A percentile compares a stretch with the other conserved stretches of the same genome.
These are phyloP conservation scores for Fusarium nodosum DNA, from an alignment of 2,329 filamentous ascomycete genomes.

Conservation along the genomic window DNA sequence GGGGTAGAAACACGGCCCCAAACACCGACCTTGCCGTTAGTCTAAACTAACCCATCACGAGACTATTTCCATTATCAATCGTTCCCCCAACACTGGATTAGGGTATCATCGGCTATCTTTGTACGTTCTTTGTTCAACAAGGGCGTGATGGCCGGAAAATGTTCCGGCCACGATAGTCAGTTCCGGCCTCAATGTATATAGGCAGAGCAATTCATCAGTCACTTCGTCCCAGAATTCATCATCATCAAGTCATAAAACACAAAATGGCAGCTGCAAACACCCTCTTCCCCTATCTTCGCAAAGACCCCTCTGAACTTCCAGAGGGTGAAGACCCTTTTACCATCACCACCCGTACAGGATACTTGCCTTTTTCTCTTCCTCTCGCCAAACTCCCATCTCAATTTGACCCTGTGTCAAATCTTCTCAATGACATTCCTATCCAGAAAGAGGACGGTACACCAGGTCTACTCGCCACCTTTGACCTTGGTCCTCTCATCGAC, in stretches of 20 bases:
- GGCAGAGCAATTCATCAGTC: conserved; percentile 4
- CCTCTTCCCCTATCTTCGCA: conserved; percentile 39
- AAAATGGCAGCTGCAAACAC: conserved; percentile 43
- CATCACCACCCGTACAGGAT: conserved; percentile 40
- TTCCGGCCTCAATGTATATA: conserved; percentile 43
- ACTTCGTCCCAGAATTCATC: not conserved
- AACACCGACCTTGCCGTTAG: conserved; percentile 28
- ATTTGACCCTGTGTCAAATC: conserved; percentile 36
- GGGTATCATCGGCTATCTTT: conserved; percentile 35
- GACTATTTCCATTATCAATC: conserved; percentile 41
- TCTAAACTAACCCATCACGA: conserved; percentile 23
- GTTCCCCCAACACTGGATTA: not conserved
- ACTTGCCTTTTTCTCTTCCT: conserved; percentile 37
- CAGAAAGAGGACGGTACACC: conserved; percentile 38
- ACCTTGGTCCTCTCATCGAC: conserved; percentile 34
- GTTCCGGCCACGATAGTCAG: conserved; percentile 38
- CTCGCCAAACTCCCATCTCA: conserved; percentile 34
- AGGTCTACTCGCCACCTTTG: conserved; percentile 35
- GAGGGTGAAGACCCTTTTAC: conserved; percentile 40
- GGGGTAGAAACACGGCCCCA: conserved; percentile 28
- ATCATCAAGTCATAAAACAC: not conserved
- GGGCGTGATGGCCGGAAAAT: conserved; percentile 31
- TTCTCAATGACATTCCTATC: conserved; percentile 39
- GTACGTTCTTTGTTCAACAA: conserved; percentile 25
- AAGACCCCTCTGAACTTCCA: conserved; percentile 37